Conservation (phyloP, 495 filamentous ascomycete genomes). For the Geoglossum glabrum region DNA sequence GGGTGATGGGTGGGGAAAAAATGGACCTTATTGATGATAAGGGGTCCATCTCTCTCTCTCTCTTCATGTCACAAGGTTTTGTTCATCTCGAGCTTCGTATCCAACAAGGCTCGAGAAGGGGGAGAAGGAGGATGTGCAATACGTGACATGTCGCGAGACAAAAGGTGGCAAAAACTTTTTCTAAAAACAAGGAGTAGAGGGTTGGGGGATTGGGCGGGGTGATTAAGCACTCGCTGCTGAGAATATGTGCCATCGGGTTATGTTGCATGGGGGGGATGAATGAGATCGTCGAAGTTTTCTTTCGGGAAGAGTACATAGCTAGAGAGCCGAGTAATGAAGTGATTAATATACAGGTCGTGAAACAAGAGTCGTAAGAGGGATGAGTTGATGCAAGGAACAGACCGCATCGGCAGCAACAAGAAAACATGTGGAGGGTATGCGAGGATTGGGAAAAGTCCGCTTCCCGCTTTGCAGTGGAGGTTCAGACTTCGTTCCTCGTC, state of each 20-base stretch:
- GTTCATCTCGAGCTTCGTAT: neutral
- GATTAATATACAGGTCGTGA: conserved; percentile 1
- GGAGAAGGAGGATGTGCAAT: neutral
- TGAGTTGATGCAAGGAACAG: neutral
- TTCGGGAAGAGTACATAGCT: neutral
- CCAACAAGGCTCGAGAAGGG: conserved; percentile 1
- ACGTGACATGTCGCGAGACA: neutral
- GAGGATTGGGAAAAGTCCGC: neutral
- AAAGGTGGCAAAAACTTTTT: neutral
- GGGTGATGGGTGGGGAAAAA: no score
- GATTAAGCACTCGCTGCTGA: neutral
- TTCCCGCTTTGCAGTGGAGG: neutral
- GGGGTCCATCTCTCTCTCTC: neutral
- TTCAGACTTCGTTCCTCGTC: neutral
- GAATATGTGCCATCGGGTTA: neutral
- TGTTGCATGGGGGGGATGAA: neutral
- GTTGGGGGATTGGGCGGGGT: neutral
- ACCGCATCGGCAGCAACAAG: neutral
- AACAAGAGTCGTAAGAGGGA: neutral
- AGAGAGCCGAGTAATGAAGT: neutral
- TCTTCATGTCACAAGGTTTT: neutral
- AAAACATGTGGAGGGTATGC: neutral
- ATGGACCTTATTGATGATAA: no score
- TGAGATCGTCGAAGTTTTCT: neutral
- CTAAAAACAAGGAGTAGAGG: neutral